These are phyloP conservation scores for Brasilioporus rufonigricans DNA, from an alignment of 768 basidiomycete species.

Conservation along the genomic window DNA sequence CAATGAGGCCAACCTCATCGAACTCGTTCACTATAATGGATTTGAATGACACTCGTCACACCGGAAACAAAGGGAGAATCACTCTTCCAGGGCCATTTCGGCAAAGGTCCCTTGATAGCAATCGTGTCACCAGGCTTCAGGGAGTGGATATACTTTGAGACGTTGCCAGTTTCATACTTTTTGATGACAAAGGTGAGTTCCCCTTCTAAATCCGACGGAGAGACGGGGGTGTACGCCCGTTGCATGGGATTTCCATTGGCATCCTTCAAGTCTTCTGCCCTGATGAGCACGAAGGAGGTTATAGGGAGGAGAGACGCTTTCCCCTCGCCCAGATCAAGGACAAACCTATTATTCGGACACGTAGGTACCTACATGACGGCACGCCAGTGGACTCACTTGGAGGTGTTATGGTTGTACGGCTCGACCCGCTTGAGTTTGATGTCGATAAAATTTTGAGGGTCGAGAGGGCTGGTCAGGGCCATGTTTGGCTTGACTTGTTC, in stretches of 20 bases:
- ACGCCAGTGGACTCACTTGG: constrained; percentile 48
- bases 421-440: constrained; percentile 79
- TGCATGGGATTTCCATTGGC: constrained; percentile 84
- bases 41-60: background rate
- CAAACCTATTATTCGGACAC: constrained; percentile 46
- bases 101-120: constrained; percentile 86
- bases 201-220: constrained; percentile 68
- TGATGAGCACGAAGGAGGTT: constrained; percentile 76
- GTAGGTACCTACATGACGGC: background rate
- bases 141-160: constrained; percentile 78
- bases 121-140: constrained; percentile 83
- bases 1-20: constrained; percentile 84
- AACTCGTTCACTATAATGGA: constrained; percentile 69
- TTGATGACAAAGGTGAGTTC: constrained; percentile 83
- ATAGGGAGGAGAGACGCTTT: constrained; percentile 77
- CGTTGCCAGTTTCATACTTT: constrained; percentile 76
- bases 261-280: constrained; percentile 68
- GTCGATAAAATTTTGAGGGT: constrained; percentile 71
- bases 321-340: constrained; percentile 77
- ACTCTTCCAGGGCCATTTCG: constrained; percentile 87
- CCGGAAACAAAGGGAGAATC: constrained; percentile 10
- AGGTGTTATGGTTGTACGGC: constrained; percentile 94
- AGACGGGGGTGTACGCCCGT: constrained; percentile 93
- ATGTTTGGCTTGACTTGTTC: constrained; percentile 39
- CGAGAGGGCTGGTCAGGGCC: constrained; percentile 62